These are phyloP conservation scores for Candida ascalaphidarum DNA, from an alignment of 805 yeast species.

Conservation along the genomic window DNA sequence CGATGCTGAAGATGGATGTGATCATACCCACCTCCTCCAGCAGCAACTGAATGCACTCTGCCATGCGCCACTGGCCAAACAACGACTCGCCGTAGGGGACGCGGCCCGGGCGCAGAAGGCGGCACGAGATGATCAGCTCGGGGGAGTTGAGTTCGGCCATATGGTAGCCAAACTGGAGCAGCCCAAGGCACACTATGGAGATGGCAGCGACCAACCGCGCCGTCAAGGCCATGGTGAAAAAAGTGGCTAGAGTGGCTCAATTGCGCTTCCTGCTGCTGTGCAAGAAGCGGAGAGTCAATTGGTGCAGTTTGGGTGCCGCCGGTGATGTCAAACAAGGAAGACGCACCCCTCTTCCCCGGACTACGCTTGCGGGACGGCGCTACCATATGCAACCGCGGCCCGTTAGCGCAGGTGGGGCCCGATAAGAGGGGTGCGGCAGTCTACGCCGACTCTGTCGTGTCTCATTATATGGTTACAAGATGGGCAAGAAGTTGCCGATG, in stretches of 20 bases:
- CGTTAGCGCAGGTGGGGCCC: no score
- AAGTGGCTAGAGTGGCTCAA: no score
- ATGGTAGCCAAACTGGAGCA: constrained; percentile 90
- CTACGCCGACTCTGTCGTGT: no score
- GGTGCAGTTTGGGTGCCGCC: no score
- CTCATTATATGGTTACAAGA: no score
- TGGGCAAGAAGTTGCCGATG: constrained; percentile 86
- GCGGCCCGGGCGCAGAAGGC: constrained; percentile 18
- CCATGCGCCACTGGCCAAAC: constrained; percentile 31
- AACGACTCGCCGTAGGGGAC: constrained; percentile 26
- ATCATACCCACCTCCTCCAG: constrained; percentile 58
- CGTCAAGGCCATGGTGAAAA: constrained; percentile 10
- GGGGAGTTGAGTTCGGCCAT: constrained; percentile 95
- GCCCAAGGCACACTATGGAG: constrained; percentile 60
- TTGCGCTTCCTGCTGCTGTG: no score
- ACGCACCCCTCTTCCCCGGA: no score
- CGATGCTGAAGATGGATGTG: constrained; percentile 74
- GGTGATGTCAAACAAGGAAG: no score
- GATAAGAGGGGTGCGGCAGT: no score
- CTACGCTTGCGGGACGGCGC: no score
- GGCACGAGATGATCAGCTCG: constrained; percentile 58
- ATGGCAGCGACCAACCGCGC: constrained; percentile 34
- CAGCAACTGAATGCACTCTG: constrained; percentile 50
- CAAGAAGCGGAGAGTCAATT: no score
- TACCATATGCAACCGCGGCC: no score